Conservation (phyloP, 306 rosid genomes). For the Lupinus albus region DNA sequence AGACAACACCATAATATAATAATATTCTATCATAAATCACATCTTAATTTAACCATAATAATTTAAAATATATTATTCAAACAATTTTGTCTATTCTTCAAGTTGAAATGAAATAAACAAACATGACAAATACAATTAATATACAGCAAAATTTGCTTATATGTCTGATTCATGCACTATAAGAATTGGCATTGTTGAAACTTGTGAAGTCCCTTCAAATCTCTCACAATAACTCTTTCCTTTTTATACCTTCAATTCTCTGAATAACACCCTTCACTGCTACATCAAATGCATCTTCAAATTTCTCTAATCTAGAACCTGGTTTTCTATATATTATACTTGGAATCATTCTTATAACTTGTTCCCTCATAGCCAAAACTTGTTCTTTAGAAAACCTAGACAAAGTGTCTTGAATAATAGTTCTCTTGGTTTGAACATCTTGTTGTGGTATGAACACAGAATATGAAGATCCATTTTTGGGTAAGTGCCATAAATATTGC, state of each 20-base stretch:
- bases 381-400: slow-evolving; percentile 26
- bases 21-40: too few relatives aligned
- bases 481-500: slow-evolving; percentile 66
- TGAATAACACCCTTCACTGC: slow-evolving; percentile 56
- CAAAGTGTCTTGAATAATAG: slow-evolving; percentile 46
- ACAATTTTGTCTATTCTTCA: too few relatives aligned
- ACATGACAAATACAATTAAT: too few relatives aligned
- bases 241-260: slow-evolving; percentile 46
- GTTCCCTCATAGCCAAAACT: slow-evolving; percentile 50
- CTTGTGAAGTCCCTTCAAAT: too few relatives aligned
- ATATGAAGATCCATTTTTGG: slow-evolving; percentile 38
- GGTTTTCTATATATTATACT: slow-evolving; percentile 53
- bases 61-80: too few relatives aligned
- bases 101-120: too few relatives aligned
- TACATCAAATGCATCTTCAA: slow-evolving; percentile 63
- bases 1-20: too few relatives aligned
- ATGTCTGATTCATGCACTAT: not conserved
- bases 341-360: slow-evolving; percentile 56
- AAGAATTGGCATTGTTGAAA: slow-evolving; percentile 1
- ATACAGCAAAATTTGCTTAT: not conserved
- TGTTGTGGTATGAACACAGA: slow-evolving; percentile 44
- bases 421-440: slow-evolving; percentile 41
- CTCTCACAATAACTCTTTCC: too few relatives aligned
- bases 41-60: too few relatives aligned
- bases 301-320: slow-evolving; percentile 33